A percentile compares a stretch with the other conserved stretches of the same genome.
Conservation (phyloP, 768 basidiomycete species). For the Termitomyces sp. region DNA sequence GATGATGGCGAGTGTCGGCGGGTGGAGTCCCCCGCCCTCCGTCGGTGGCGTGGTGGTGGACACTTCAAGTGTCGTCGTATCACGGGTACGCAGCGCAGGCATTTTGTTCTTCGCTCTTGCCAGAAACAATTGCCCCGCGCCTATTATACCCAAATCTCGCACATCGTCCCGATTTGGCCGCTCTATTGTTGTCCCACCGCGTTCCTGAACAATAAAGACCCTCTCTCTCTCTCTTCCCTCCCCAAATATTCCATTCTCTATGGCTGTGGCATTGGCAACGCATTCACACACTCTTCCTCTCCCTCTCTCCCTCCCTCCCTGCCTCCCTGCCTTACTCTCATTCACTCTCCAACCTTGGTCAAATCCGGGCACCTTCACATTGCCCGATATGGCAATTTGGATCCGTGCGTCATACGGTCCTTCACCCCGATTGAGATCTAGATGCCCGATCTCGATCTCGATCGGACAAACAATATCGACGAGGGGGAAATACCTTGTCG, state of each 20-base stretch:
- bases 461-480: too few species aligned
- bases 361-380: constrained; percentile 22
- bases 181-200: not conserved
- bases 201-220: not conserved
- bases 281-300: not conserved
- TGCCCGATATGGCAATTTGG: constrained; percentile 27
- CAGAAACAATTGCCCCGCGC: constrained; percentile 50
- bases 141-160: not conserved
- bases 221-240: too few species aligned
- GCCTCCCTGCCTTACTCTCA: too few species aligned
- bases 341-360: not conserved
- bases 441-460: too few species aligned
- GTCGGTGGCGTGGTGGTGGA: constrained; percentile 25
- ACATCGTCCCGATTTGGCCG: not conserved
- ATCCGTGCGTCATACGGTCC: constrained; percentile 25
- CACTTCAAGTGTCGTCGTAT: constrained; percentile 73
- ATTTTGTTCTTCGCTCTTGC: constrained; percentile 27
- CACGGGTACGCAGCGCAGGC: constrained; percentile 78
- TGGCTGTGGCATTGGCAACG: too few species aligned
- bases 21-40: constrained; percentile 23
- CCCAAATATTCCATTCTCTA: not conserved
- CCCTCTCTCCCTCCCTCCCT: too few species aligned
- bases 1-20: constrained; percentile 55
- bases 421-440: too few species aligned
- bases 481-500: too few species aligned